Evolutionary conservation across 768 basidiomycete species (phyloP).

Genomic region (Termitomyces titanicus): DNA sequence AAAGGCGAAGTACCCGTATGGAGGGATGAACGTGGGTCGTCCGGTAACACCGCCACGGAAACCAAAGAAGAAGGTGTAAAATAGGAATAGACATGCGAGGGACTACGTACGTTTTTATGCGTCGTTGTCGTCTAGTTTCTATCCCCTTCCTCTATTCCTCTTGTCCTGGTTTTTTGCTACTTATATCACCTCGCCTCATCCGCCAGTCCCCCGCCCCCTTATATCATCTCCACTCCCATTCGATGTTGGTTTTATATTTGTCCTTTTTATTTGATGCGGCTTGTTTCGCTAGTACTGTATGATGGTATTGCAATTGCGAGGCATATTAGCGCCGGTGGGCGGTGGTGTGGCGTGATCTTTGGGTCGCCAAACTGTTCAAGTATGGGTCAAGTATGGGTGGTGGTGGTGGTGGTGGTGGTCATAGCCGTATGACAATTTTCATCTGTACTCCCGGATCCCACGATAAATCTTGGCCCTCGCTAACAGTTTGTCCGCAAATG

Average conservation of each 20-base stretch:
- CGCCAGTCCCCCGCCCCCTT: neutral
- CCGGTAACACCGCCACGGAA: constrained; percentile 96
- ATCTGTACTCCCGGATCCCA: no score
- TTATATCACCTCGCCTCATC: constrained; percentile 5
- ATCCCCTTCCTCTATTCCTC: constrained; percentile 3
- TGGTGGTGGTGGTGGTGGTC: neutral
- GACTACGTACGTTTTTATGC: constrained; percentile 14
- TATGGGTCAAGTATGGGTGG: no score
- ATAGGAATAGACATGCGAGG: constrained; percentile 29
- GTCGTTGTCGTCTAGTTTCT: constrained; percentile 14
- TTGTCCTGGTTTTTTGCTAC: constrained; percentile 12
- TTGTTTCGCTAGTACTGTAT: constrained; percentile 17
- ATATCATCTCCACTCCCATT: neutral
- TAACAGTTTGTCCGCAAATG: no score
- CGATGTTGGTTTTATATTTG: constrained; percentile 15
- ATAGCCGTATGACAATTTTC: neutral
- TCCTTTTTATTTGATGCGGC: constrained; percentile 10
- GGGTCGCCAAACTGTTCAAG: neutral
- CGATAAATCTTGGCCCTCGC: no score
- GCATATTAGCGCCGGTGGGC: constrained; percentile 1
- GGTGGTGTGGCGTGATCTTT: constrained; percentile 1
- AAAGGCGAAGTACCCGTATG: constrained; percentile 91
- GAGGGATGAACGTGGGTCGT: constrained; percentile 81
- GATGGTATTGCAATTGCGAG: constrained; percentile 17
- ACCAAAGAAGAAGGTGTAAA: constrained; percentile 95